Evolutionary conservation across 192 early-diverging fungal genomes (phyloP).

Genomic region (Polychytrium aggregatum): DNA sequence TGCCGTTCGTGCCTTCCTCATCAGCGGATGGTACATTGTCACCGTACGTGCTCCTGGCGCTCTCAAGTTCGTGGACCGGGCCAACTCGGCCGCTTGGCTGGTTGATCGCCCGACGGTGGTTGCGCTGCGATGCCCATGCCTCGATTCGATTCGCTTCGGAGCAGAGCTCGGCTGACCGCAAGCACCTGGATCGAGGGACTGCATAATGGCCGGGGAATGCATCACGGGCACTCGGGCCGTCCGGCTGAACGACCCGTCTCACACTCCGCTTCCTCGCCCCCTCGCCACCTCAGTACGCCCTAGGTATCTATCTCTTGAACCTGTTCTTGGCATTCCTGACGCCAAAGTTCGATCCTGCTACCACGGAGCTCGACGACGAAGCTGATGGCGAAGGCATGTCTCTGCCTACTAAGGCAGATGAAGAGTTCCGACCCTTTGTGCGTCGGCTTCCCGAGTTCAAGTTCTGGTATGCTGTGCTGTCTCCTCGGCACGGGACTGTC

Average conservation of each 20-base stretch:
- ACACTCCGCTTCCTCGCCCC: slow-evolving; percentile 4
- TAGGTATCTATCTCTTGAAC: slow-evolving; percentile 92
- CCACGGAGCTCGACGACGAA: slow-evolving; percentile 55
- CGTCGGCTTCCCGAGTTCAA: slow-evolving; percentile 96
- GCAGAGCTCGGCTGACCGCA: background rate
- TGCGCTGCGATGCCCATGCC: background rate
- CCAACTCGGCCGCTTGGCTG: too few relatives aligned
- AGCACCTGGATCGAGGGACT: background rate
- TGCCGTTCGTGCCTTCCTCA: slow-evolving; percentile 62
- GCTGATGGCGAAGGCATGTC: slow-evolving; percentile 51
- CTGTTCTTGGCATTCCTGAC: slow-evolving; percentile 89
- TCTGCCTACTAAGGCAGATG: slow-evolving; percentile 75
- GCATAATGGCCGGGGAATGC: background rate
- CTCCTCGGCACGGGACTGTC: background rate
- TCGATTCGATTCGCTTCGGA: background rate
- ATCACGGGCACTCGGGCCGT: background rate
- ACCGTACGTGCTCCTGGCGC: slow-evolving; percentile 29
- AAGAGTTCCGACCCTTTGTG: slow-evolving; percentile 97
- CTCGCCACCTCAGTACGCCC: slow-evolving; percentile 51
- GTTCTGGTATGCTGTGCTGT: slow-evolving; percentile 65
- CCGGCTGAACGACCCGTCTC: background rate
- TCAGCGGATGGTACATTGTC: slow-evolving; percentile 94
- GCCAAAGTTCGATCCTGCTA: slow-evolving; percentile 93
- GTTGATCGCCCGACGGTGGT: background rate
- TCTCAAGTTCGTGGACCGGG: background rate